Evolutionary conservation across 768 basidiomycete genomes (phyloP), one percentile per base, ranked within the genome.

Genomic region (Sarcodon sp.): DNA sequence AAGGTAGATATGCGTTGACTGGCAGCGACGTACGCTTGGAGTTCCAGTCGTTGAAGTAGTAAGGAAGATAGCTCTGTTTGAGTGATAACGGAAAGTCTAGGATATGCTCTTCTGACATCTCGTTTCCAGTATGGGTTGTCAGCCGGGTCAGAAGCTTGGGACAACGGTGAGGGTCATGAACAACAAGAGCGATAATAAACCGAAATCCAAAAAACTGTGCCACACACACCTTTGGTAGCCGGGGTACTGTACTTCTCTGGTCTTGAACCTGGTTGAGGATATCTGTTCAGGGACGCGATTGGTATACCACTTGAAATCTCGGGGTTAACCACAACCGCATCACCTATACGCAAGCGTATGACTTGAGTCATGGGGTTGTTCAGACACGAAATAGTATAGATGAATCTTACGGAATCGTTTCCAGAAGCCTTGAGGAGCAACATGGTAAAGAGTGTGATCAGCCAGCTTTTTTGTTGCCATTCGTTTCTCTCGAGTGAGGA

Each of bases 71-170:
- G 69, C 57, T 92, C 82, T 5, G 76, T 60, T 67, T 97, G 92
- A 4, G 88, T 87, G 50, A 97, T 72, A 15, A 89, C 80, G 3
- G 90, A 92, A 31, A 91, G 80, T 55, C 84, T 87, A n/a, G 92
- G 90, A 64, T 92, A 96, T 34, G 80, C 79, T 46, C 92, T 80
- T 49, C 91, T 81, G 57, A 93, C 87, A 66, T 96, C 92, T 52
- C 92, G 87, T 66, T 94, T 94, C 83, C 85, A 93, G 73, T 97
- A 97, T 48, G 86, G 87, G 64, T 89, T 90, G 69, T 88, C 75
- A 33, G 88, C 88, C 35, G 77, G 77, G 65, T 91, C 88, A 38
- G 87, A 90, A 18, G 87, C 87, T 87, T 53, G 11, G 16, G 4
- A 4, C 12, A n/a, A 39, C 39, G n/a, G 35, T 32, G 21, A 27